phyloP scores from a whole-genome alignment of 371 early-diverging fungal species.

The Rhizopus microsporus region DNA sequence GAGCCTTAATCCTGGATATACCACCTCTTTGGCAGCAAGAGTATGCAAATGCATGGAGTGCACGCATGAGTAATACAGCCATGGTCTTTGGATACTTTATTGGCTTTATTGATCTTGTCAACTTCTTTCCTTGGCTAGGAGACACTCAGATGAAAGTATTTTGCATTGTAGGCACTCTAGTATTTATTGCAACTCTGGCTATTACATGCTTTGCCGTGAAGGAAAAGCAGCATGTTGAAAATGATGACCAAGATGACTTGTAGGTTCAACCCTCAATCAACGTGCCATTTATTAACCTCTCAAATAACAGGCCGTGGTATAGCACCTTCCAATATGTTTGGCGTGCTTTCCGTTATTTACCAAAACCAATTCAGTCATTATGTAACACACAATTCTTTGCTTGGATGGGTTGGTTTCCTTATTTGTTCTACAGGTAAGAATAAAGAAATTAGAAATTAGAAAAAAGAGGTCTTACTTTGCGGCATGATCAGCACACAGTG shows the following conservation, averaged over 20 bases:
- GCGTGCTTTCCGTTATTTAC: conserved; percentile 61
- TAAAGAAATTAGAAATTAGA: not conserved
- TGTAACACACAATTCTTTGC: conserved; percentile 83
- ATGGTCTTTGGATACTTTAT: conserved; percentile 71
- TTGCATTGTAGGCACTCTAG: conserved; percentile 61
- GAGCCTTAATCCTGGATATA: conserved; percentile 72
- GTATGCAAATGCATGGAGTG: conserved; percentile 67
- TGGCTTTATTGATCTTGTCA: conserved; percentile 65
- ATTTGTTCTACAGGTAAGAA: conserved; percentile 57
- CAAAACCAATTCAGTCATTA: conserved; percentile 62
- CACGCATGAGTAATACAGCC: conserved; percentile 67
- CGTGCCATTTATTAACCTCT: not conserved
- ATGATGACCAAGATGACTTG: conserved; percentile 17
- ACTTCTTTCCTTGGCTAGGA: conserved; percentile 63
- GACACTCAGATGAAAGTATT: conserved; percentile 69
- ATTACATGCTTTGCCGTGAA: conserved; percentile 59
- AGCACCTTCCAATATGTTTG: conserved; percentile 57
- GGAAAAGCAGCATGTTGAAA: conserved; percentile 40
- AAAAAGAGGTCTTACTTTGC: not conserved
- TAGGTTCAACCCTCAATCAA: not conserved
- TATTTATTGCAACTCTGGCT: conserved; percentile 52
- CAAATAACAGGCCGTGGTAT: conserved; percentile 48
- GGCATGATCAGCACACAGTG: conserved; percentile 41
- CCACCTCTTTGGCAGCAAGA: conserved; percentile 67
- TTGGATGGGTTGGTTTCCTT: conserved; percentile 91